Percentiles rank a stretch among this genome's conserved stretches.
Evolutionary conservation across 2,329 filamentous ascomycete genomes (phyloP).

Genomic region (Colletotrichum tamarilloi): DNA sequence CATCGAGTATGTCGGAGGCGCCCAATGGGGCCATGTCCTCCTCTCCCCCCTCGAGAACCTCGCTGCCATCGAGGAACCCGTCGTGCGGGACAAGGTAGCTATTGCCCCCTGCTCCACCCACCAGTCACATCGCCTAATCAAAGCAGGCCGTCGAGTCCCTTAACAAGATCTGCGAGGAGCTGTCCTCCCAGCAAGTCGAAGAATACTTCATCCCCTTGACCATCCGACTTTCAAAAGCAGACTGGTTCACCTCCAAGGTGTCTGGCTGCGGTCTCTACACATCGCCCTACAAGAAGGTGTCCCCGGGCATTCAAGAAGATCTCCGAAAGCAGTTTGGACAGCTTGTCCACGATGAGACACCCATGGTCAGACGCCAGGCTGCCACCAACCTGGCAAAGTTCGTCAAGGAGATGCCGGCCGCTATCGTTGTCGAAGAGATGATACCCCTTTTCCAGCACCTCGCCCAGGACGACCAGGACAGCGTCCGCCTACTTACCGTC

Average conservation of each 20-base stretch:
- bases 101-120: conserved; percentile 21
- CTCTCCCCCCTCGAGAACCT: conserved; percentile 97
- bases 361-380: conserved; percentile 97
- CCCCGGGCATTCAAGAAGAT: conserved; percentile 86
- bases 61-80: conserved; percentile 96
- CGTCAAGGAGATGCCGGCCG: conserved; percentile 93
- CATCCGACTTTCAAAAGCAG: conserved; percentile 95
- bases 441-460: conserved; percentile 98
- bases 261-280: conserved; percentile 97
- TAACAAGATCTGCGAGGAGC: conserved; percentile 97
- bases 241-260: conserved; percentile 99
- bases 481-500: conserved; percentile 93
- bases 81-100: conserved; percentile 94
- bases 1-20: conserved; percentile 96
- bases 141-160: conserved; percentile 93
- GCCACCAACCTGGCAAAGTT: conserved; percentile 98
- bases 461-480: conserved; percentile 96
- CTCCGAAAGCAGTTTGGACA: conserved; percentile 92
- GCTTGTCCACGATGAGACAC: conserved; percentile 97
- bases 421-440: conserved; percentile 97
- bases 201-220: conserved; percentile 97
- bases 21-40: conserved; percentile 94
- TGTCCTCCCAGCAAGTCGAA: conserved; percentile 93
- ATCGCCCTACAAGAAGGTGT: conserved; percentile 91
- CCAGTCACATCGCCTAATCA: conserved; percentile 31